These are phyloP conservation scores for Pichia inconspicua DNA, from an alignment of 1,139 yeast genomes.

Conservation along the genomic window DNA sequence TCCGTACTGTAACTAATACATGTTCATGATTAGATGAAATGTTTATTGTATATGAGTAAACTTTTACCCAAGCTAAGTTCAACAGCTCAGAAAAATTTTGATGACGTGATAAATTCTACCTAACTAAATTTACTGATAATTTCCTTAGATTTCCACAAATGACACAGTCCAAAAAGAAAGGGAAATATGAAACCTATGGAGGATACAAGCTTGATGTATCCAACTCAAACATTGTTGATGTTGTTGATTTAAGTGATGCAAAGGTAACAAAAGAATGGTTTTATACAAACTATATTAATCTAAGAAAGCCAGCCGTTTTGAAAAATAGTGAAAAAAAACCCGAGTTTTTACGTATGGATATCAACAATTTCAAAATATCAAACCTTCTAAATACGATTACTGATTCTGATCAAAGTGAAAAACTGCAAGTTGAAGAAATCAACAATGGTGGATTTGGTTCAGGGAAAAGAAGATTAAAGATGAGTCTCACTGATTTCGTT, in stretches of 20 bases:
- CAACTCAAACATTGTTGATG: conserved; percentile 6
- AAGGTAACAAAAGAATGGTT: conserved; percentile 12
- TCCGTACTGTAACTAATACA: neutral
- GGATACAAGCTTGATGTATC: conserved; percentile 7
- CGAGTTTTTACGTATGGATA: conserved; percentile 13
- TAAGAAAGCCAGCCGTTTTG: conserved; percentile 14
- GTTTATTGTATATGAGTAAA: too few species aligned
- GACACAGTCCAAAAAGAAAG: conserved; percentile 4
- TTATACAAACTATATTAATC: conserved; percentile 10
- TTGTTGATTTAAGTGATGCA: conserved; percentile 9
- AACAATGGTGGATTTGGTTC: conserved; percentile 57
- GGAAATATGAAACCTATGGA: conserved; percentile 3
- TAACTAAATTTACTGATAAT: neutral
- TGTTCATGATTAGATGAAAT: too few species aligned
- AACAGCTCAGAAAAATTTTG: too few species aligned
- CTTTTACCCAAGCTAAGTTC: too few species aligned
- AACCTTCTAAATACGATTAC: conserved; percentile 30
- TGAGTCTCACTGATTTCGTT: conserved; percentile 43
- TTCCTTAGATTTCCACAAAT: neutral
- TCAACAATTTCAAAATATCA: conserved; percentile 30
- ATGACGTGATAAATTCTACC: neutral
- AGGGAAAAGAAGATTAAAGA: conserved; percentile 43
- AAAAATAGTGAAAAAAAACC: conserved; percentile 1
- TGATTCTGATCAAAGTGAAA: conserved; percentile 20
- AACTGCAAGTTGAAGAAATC: conserved; percentile 50